phyloP scores from a whole-genome alignment of 306 rosid genomes.

The Glycine soja region DNA sequence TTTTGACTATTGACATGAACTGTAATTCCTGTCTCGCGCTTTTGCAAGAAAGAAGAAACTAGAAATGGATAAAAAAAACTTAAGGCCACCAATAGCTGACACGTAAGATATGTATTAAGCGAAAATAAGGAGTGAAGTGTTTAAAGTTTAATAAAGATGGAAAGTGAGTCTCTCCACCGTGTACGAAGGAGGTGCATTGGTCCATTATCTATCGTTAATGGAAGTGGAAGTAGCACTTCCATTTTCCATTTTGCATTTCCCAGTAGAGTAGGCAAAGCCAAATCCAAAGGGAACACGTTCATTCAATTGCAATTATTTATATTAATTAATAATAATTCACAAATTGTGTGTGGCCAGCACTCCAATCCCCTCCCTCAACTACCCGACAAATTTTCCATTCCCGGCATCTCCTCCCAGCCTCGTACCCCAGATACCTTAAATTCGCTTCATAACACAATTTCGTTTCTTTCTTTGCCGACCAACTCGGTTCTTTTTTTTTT shows the following conservation, averaged over 20 bases:
- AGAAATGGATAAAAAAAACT: no score
- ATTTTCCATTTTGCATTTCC: not conserved
- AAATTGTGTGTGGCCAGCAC: not conserved
- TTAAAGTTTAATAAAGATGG: no score
- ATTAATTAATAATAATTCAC: not conserved
- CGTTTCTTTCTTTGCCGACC: not conserved
- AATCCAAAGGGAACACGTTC: not conserved
- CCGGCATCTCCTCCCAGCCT: constrained; percentile 63
- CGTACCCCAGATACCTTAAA: constrained; percentile 52
- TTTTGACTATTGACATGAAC: no score
- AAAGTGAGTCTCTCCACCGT: no score
- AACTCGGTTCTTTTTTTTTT: constrained; percentile 1
- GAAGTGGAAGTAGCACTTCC: constrained; percentile 16
- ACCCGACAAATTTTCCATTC: constrained; percentile 64
- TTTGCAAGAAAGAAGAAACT: no score
- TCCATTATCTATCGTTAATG: constrained; percentile 37
- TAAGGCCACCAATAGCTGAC: no score
- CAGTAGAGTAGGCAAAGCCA: not conserved
- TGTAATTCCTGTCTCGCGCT: no score
- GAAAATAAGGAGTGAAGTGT: no score
- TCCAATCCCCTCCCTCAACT: constrained; percentile 46
- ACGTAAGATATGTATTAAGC: no score
- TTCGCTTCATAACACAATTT: not conserved
- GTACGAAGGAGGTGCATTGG: not conserved
- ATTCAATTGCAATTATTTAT: not conserved